Evolutionary conservation across 331 rosid genomes (phyloP), one percentile per base, ranked within the genome.

Genomic region (Acacia concinna): DNA sequence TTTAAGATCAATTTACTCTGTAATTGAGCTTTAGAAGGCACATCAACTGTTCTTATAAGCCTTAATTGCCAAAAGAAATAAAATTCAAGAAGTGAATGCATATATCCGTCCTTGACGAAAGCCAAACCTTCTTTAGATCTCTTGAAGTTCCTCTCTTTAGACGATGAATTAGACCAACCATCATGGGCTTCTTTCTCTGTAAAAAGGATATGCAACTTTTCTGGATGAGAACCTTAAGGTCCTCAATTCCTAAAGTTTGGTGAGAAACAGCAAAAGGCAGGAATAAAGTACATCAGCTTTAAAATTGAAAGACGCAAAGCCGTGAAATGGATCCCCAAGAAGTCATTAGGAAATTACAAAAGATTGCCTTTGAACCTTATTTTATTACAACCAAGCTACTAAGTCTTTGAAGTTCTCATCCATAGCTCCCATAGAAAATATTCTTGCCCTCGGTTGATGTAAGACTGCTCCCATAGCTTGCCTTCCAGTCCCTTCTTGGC

Each of bases 311-410:
- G 46, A 59, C 76, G 57, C 28, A 63, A 79, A 81, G n/a, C 30
- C 78, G 62, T 76, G 64, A 60, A 63, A 73, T 68, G 49, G 71
- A 71, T 32, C 81, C 79, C 47, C 54, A 18, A 51, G 34, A 32
- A 77, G 38, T 49, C 75, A 83, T 32, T 83, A 84, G 97, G 96
- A 91, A n/a, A n/a, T n/a, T 95, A 91, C 98, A 68, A 83, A 88
- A 89, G 80, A 81, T 43, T 80, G 77, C 74, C 43, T 73, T 54
- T 78, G 81, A 74, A 77, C 80, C 81, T 77, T 57, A 81, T 78
- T 62, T 68, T 78, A 62, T 68, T 38, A 78, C 76, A 35, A 63
- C 81, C 85, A 68, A 85, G 75, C 77, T 83, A 85, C 28, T 49
- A 81, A 64, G 77, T 71, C 81, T 60, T 85, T 46, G 72, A 73